Evolutionary conservation across 2,329 filamentous ascomycete genomes (phyloP).

Genomic region (Pestalotiopsis sp.): DNA sequence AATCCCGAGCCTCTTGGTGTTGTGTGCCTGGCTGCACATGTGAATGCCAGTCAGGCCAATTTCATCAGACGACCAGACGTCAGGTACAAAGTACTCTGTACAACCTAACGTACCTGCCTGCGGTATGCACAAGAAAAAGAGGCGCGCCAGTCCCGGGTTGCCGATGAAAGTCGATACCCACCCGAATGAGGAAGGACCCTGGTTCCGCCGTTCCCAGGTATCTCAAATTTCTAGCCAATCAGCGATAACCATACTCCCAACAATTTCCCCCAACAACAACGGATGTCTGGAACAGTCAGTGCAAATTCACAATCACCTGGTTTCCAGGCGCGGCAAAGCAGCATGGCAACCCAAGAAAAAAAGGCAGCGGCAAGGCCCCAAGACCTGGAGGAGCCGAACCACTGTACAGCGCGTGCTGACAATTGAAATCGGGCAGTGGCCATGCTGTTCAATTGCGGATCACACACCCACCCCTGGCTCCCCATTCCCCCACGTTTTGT

Average conservation of each 20-base stretch:
- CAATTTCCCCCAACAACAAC: conserved; percentile 14
- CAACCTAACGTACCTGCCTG: not conserved
- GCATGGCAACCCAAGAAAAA: too few species aligned
- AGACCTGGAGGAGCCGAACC: not conserved
- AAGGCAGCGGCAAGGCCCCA: not conserved
- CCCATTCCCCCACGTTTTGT: conserved; percentile 7
- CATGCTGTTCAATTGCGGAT: not conserved
- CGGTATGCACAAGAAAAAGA: not conserved
- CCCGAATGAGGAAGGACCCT: conserved; percentile 9
- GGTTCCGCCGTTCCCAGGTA: not conserved
- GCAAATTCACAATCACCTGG: not conserved
- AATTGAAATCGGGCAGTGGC: not conserved
- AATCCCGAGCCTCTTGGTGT: too few species aligned
- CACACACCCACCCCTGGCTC: not conserved
- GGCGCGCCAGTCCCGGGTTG: not conserved
- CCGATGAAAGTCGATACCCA: not conserved
- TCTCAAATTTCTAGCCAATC: conserved; percentile 1
- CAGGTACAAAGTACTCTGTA: not conserved
- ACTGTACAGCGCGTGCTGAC: not conserved
- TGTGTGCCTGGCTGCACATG: too few species aligned
- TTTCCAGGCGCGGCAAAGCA: not conserved
- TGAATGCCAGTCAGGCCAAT: too few species aligned
- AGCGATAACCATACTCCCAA: conserved; percentile 8
- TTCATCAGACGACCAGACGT: too few species aligned
- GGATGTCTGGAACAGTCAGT: not conserved